A percentile compares a stretch with the other conserved stretches of the same genome.
phyloP scores from a whole-genome alignment of 192 early-diverging fungal genomes.

The Diversispora epigaea region DNA sequence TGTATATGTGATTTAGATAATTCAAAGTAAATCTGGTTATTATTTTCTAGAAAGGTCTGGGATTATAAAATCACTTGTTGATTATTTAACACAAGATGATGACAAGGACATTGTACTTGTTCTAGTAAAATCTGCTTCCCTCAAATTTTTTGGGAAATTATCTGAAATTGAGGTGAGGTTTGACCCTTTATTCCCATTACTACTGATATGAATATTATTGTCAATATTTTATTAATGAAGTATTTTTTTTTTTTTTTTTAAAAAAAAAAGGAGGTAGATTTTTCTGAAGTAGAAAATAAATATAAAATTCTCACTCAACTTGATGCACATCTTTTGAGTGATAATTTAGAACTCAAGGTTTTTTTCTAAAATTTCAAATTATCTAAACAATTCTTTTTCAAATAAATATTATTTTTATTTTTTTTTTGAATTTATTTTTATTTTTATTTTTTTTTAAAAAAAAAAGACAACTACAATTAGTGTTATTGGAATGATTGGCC shows the following conservation, averaged over 20 bases:
- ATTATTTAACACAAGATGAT: conserved; percentile 33
- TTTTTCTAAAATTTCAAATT: background rate
- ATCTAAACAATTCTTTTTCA: too few species aligned
- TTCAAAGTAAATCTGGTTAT: conserved; percentile 37
- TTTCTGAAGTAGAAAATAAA: conserved; percentile 19
- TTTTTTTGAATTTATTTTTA: background rate
- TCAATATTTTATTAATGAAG: background rate
- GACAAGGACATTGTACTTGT: conserved; percentile 36
- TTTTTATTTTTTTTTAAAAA: background rate
- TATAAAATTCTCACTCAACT: conserved; percentile 31
- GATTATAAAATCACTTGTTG: conserved; percentile 39
- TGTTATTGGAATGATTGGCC: conserved; percentile 39
- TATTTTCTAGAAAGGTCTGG: conserved; percentile 39
- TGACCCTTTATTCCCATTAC: background rate
- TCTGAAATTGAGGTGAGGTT: conserved; percentile 32
- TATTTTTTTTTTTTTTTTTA: background rate
- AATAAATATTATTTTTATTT: too few species aligned
- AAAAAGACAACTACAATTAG: conserved; percentile 35
- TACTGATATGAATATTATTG: background rate
- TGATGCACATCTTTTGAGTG: conserved; percentile 28
- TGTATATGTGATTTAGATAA: conserved; percentile 26
- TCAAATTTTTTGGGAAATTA: conserved; percentile 51
- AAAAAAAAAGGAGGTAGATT: conserved; percentile 25
- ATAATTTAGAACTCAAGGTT: conserved; percentile 34
- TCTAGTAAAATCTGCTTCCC: conserved; percentile 38